phyloP scores from a whole-genome alignment of 1,139 yeast genomes.

The Geotrichum klebahnii region DNA sequence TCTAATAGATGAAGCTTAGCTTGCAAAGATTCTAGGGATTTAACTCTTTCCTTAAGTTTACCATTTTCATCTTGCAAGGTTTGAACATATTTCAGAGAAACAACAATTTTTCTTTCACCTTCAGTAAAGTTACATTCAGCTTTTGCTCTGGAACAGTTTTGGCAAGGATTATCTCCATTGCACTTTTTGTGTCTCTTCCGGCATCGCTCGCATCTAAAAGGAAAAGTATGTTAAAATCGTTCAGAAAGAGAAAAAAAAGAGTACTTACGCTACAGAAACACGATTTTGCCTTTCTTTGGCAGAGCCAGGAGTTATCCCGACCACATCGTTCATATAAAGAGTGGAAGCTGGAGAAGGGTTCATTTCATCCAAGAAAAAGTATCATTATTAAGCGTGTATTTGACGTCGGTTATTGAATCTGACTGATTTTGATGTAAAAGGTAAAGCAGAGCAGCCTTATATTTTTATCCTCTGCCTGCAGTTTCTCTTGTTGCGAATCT shows the following conservation, averaged over 20 bases:
- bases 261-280: conserved; percentile 24
- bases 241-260: too few species aligned
- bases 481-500: too few species aligned
- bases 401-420: too few species aligned
- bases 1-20: too few species aligned
- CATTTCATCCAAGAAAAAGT: background rate
- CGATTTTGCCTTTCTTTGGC: conserved; percentile 10
- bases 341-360: background rate
- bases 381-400: too few species aligned
- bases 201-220: conserved; percentile 67
- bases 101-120: conserved; percentile 73
- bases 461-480: too few species aligned
- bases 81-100: conserved; percentile 67
- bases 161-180: conserved; percentile 77
- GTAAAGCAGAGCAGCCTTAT: too few species aligned
- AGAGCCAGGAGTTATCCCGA: background rate
- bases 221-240: too few species aligned
- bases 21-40: conserved; percentile 27
- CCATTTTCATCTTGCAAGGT: conserved; percentile 67
- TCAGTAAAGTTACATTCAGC: conserved; percentile 70
- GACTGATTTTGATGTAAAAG: too few species aligned
- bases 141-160: conserved; percentile 56
- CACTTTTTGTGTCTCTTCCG: conserved; percentile 73
- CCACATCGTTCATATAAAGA: background rate
- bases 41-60: conserved; percentile 44